phyloP scores from a whole-genome alignment of 495 filamentous ascomycete genomes.

The Aspergillus haitiensis region DNA sequence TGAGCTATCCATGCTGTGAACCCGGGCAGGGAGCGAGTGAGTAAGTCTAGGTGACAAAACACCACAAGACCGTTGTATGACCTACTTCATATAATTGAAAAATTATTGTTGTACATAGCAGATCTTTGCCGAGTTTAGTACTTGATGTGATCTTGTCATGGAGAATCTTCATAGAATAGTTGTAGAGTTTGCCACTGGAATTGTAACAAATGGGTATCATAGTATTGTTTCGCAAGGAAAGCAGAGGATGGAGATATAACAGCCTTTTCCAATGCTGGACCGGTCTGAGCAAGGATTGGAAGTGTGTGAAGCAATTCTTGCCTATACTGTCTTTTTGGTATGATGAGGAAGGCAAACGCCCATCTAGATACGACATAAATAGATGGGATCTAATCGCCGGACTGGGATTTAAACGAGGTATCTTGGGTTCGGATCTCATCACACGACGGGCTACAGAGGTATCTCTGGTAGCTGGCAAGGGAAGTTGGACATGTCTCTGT shows the following conservation, averaged over 20 bases:
- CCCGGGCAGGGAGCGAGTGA: slow-evolving; percentile 23
- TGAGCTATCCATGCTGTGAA: slow-evolving; percentile 31
- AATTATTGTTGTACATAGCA: slow-evolving; percentile 29
- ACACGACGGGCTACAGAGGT: not conserved
- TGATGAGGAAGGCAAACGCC: slow-evolving; percentile 11
- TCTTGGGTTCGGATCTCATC: slow-evolving; percentile 8
- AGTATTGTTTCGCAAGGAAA: slow-evolving; percentile 27
- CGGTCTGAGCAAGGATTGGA: slow-evolving; percentile 18
- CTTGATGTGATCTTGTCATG: slow-evolving; percentile 21
- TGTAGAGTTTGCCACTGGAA: slow-evolving; percentile 30
- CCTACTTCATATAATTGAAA: slow-evolving; percentile 33
- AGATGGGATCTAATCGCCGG: slow-evolving; percentile 20
- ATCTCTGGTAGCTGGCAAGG: not conserved
- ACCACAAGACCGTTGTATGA: not conserved
- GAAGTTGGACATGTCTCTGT: slow-evolving; percentile 12
- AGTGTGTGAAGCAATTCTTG: slow-evolving; percentile 22
- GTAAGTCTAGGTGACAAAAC: slow-evolving; percentile 1
- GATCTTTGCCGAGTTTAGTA: slow-evolving; percentile 22
- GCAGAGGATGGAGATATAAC: slow-evolving; percentile 23
- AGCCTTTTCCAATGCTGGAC: slow-evolving; percentile 25
- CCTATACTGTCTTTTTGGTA: slow-evolving; percentile 11
- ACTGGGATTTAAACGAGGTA: slow-evolving; percentile 24
- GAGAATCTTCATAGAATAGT: slow-evolving; percentile 24
- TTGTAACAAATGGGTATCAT: slow-evolving; percentile 20
- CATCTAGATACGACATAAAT: slow-evolving; percentile 23